phyloP scores from a whole-genome alignment of 495 filamentous ascomycete species.

The Penicillium diatomitis region DNA sequence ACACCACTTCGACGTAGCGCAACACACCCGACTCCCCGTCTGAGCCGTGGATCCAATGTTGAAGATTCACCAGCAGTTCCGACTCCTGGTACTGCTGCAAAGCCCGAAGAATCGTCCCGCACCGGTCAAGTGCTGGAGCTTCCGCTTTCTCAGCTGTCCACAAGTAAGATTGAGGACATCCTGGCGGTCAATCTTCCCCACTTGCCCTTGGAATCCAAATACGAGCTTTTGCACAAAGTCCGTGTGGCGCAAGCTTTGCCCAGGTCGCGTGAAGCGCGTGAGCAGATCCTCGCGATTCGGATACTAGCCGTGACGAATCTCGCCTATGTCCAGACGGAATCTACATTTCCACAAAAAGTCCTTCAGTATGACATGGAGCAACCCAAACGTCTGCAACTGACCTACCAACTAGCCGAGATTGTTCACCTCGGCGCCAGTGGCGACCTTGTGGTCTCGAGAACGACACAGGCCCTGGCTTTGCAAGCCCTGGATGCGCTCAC shows the following conservation, averaged over 20 bases:
- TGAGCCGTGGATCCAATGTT: conserved; percentile 33
- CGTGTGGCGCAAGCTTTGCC: conserved; percentile 72
- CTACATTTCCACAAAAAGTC: conserved; percentile 71
- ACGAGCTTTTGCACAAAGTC: conserved; percentile 77
- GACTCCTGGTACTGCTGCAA: conserved; percentile 15
- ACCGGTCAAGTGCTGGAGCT: conserved; percentile 63
- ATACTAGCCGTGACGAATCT: conserved; percentile 86
- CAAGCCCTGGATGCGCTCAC: conserved; percentile 71
- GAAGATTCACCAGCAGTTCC: conserved; percentile 44
- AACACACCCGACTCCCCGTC: conserved; percentile 46
- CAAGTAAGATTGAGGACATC: conserved; percentile 55
- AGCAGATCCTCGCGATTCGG: conserved; percentile 70
- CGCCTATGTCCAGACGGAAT: conserved; percentile 77
- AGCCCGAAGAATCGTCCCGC: conserved; percentile 30
- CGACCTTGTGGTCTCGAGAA: conserved; percentile 54
- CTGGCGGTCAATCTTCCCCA: conserved; percentile 53
- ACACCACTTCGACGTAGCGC: conserved; percentile 42
- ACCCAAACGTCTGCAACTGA: conserved; percentile 77
- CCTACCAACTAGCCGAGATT: conserved; percentile 85
- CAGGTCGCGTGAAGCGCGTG: conserved; percentile 53
- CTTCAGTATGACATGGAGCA: conserved; percentile 84
- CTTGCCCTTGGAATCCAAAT: conserved; percentile 63
- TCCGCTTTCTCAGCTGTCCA: conserved; percentile 51
- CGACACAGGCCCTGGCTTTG: conserved; percentile 76
- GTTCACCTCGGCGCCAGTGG: conserved; percentile 67